Percentiles rank a stretch among this genome's conserved stretches.
phyloP scores from a whole-genome alignment of 31 red algal species.

The Odonthalia washingtoniensis region DNA sequence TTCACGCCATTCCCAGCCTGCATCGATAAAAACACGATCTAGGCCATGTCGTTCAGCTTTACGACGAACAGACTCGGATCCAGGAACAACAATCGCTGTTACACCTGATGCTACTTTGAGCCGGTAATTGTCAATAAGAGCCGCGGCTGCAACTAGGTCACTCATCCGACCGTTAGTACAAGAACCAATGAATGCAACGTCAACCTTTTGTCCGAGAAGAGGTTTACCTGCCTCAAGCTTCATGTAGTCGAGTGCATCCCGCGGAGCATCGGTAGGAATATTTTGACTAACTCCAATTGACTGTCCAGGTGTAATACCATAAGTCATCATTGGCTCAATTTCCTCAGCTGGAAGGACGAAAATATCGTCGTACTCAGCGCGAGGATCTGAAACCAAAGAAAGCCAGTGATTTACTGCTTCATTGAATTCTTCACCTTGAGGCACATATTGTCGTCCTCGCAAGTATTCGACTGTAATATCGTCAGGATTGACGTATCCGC shows the following conservation, averaged over 20 bases:
- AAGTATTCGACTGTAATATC: slow-evolving; percentile 81
- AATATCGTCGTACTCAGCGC: background rate
- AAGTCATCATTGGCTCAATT: slow-evolving; percentile 19
- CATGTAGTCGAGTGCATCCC: slow-evolving; percentile 18
- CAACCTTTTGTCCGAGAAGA: too few relatives aligned
- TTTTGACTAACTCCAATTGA: background rate
- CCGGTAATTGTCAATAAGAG: too few relatives aligned
- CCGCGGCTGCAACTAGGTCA: slow-evolving; percentile 96
- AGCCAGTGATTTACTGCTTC: slow-evolving; percentile 17
- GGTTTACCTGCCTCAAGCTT: background rate
- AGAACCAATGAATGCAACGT: slow-evolving; percentile 95
- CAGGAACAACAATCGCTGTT: too few relatives aligned
- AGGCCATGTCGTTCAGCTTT: too few relatives aligned
- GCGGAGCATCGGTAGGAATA: slow-evolving; percentile 4
- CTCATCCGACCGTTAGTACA: slow-evolving; percentile 95
- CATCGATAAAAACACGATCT: too few relatives aligned
- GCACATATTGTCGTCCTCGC: slow-evolving; percentile 47
- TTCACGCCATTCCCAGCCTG: too few relatives aligned
- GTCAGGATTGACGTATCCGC: slow-evolving; percentile 86
- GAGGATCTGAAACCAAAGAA: background rate
- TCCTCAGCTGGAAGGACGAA: background rate
- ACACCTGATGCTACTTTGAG: too few relatives aligned
- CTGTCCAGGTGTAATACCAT: background rate
- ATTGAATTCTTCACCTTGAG: slow-evolving; percentile 30
- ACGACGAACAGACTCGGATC: too few relatives aligned